Base-by-base conservation (phyloP, 2,329 filamentous ascomycete genomes). In the Neoascochyta sp. region DNA sequence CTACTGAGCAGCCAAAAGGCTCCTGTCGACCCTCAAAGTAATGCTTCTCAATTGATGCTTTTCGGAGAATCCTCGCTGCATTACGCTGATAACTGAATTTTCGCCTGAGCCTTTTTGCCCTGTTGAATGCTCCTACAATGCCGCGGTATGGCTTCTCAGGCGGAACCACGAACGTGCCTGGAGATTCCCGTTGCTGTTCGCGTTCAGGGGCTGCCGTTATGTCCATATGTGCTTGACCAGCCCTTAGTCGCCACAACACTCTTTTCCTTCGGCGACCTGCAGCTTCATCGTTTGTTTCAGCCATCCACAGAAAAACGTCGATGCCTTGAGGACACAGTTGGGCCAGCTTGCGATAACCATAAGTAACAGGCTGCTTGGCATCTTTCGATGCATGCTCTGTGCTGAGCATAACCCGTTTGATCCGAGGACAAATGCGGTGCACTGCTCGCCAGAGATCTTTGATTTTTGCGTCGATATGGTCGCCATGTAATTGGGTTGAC, bases 301-400 rank as follows among this genome's bases (percentile, higher is more conserved):
- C 14, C 3, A 30, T 24, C 13, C 22, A 27, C 22, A 34, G 17
- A 16, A 22, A 32, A 18, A 41, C 24, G 12, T 29, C 24, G 16
- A 41, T 36, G 13, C 19, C 12, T 16, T 20, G 22, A 15, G 37
- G 37, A 29, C 29, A 33, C 30, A 32, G 15, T 17, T 41, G 24
- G 3, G 16, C 27, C n/a, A 30, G 23, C 11, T n/a, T 30, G 8
- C 16, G 21, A 9, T 12, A 30, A 9, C 27, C 23, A 9, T 30
- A 11, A 7, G 21, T 24, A 11, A 19, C 12, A 9, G 10, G 9
- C 11, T 30, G n/a, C 11, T 30, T 14, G 21, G 19, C 27, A 19
- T n/a, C 21, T 7, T 23, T 18, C 9, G 27, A 17, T 7, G 10
- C 8, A 9, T 16, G 16, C 5, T 29, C 24, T 22, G 15, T 29